Base-by-base conservation (phyloP, 1,284 basidiomycete species). In the Naganishia liquefaciens region DNA sequence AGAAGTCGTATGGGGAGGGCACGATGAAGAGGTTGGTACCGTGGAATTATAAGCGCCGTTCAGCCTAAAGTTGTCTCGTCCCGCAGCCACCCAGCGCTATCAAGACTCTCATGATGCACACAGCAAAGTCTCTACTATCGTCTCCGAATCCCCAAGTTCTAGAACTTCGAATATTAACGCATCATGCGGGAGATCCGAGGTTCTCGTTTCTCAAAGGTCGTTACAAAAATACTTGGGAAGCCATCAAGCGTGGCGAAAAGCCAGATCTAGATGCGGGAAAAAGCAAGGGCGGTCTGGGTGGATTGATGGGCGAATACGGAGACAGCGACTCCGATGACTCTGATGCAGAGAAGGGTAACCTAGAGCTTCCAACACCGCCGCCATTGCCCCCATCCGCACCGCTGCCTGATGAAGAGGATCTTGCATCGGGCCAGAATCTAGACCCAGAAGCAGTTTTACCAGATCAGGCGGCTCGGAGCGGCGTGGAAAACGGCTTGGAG, bases 161-260 rank as follows among this genome's bases (percentile, higher is more conserved):
- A 17, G 90, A 92, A 76, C 87, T 91, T 83, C 85, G 90, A n/a
- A 93, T 94, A 66, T 80, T 93, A 5, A 87, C 91, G 5, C 91
- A 93, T 70, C 85, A 93, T 71, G 87, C 89, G 0, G 79, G 64
- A 74, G 68, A 91, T 86, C 74, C 80, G 72, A 70, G 84, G 1
- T 93, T 94, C 72, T 84, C 87, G 0, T 94, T 93, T 74, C 76
- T 94, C 42, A 83, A 86, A 21, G 90, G 90, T 0, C 80, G 88
- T 33, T 92, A 87, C 86, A 81, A 81, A 53, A 76, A 79, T 2
- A 80, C 82, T 3, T 93, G 91, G 91, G 69, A 71, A 17, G 66
- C 40, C 3, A 40, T 67, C 63, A 68, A 66, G 39, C 50, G 39
- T 40, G 65, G 63, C 17, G 61, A 52, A 39, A 44, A 40, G 37